Conservation (phyloP, 1,284 basidiomycete genomes). For the Trichosporon faecale region DNA sequence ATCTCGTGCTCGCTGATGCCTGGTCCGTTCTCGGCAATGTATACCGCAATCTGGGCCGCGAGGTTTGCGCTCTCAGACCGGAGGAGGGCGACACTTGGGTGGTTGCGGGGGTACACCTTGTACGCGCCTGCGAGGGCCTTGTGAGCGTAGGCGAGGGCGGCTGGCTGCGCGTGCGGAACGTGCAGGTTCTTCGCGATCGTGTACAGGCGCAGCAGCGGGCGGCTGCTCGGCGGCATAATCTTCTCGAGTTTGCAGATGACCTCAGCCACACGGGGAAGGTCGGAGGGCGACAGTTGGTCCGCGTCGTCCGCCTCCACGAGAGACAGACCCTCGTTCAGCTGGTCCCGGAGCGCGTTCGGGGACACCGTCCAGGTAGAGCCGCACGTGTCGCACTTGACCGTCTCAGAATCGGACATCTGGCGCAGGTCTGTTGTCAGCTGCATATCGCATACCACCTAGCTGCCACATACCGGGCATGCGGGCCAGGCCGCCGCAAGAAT, state of each 20-base stretch:
- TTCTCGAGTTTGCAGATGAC: constrained; percentile 63
- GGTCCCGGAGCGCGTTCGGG: constrained; percentile 57
- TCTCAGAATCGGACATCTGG: background rate
- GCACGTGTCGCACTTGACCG: constrained; percentile 53
- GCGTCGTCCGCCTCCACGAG: constrained; percentile 66
- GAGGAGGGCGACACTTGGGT: constrained; percentile 74
- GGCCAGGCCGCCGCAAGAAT: constrained; percentile 33
- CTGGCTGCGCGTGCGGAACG: constrained; percentile 29
- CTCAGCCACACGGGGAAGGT: constrained; percentile 61
- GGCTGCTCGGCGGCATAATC: constrained; percentile 62
- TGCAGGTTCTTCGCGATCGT: constrained; percentile 58
- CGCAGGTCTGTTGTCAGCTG: constrained; percentile 22
- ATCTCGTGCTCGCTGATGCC: background rate
- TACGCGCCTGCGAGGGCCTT: constrained; percentile 61
- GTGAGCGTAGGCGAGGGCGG: constrained; percentile 59
- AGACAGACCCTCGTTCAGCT: constrained; percentile 64
- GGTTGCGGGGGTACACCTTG: constrained; percentile 62
- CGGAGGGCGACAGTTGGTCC: constrained; percentile 59
- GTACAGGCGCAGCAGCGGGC: constrained; percentile 72
- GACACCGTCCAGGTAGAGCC: constrained; percentile 57
- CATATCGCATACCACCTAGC: background rate
- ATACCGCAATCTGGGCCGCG: background rate
- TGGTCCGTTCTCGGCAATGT: background rate
- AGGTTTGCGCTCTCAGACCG: constrained; percentile 77
- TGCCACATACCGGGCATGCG: constrained; percentile 34